Base-by-base conservation (phyloP, 176 grass and related monocot species). In the Thinopyrum elongatum region DNA sequence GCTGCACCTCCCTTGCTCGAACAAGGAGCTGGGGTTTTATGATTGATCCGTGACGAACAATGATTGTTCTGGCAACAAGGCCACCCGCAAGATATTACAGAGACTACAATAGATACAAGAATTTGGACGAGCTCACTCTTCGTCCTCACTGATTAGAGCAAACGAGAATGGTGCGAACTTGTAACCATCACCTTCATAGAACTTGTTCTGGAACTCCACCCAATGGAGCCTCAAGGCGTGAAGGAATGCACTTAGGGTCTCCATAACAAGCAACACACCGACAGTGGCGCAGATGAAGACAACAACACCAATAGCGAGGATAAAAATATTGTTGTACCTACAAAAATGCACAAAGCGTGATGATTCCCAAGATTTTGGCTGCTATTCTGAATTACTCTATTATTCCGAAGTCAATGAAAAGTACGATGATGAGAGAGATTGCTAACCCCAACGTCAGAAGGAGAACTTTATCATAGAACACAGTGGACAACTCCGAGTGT, bases 181-280 rank as follows among this genome's bases (percentile, higher is more conserved):
- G 92, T 99, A 99, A 46, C 97, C 97, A 85, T 99, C 97, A 34
- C 97, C 97, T 80, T 99, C 92, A 5, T 99, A 99, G 60, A 99
- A 99, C 86, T 99, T 99, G 81, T 93, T 96, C 87, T 96, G 94
- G 79, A 94, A 99, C 89, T 99, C 97, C 62, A 99, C 94, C 97
- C 97, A 99, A 59, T 99, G 97, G 80, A 99, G 97, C 92, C 97
- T 94, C 88, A 99, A 79, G 5, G 97, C 97, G 42, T 99, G 97
- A 72, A 99, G 86, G 86, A 98, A 95, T 30, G 97, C 97, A 6
- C 97, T 99, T 34, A 99, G 71, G 17, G 97, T 94, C 87, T 99
- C 97, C 97, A 99, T 99, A 76, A 99, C 87, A 88, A 99, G 93
- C 90, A 99, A 82, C 21, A 99, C 94, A 61, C 92, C 92, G 7